These are phyloP conservation scores for Saccharomyces hybrid DNA, from an alignment of 1,139 yeast genomes.

Conservation along the genomic window DNA sequence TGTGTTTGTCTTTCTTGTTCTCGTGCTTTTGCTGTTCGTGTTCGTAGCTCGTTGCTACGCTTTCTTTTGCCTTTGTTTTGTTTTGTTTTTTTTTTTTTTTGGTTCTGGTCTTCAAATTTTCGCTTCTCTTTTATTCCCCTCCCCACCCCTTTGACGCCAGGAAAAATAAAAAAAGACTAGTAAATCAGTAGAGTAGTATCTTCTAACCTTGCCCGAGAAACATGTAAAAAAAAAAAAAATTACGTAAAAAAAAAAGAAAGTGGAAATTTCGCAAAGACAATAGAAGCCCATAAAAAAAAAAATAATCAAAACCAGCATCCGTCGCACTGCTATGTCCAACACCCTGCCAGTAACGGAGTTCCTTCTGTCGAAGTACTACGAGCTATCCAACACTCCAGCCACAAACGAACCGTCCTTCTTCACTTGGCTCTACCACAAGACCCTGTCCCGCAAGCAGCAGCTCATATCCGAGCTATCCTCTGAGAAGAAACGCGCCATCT, in stretches of 20 bases:
- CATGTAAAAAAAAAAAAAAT: neutral
- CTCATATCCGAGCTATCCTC: neutral
- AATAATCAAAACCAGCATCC: neutral
- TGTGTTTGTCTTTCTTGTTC: too few relatives aligned
- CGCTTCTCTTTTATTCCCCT: neutral
- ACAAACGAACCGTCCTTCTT: neutral
- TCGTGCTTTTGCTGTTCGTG: slow-evolving; percentile 41
- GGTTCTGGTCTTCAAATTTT: slow-evolving; percentile 1
- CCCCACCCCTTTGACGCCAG: neutral
- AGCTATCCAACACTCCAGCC: slow-evolving; percentile 1
- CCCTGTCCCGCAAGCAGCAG: neutral
- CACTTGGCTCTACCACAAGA: neutral
- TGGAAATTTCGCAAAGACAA: neutral
- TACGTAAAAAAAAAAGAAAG: neutral
- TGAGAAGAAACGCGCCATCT: slow-evolving; percentile 50
- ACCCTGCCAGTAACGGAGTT: slow-evolving; percentile 17
- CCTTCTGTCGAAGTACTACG: slow-evolving; percentile 15
- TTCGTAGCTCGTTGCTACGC: neutral
- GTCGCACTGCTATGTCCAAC: neutral
- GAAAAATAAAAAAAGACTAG: neutral
- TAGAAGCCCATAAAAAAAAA: neutral
- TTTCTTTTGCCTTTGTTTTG: neutral
- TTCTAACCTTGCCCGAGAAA: neutral
- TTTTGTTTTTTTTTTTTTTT: neutral
- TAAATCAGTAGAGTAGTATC: slow-evolving; percentile 23